Base-by-base conservation (phyloP, 495 filamentous ascomycete species). In the Symbiotaphrina buchneri region DNA sequence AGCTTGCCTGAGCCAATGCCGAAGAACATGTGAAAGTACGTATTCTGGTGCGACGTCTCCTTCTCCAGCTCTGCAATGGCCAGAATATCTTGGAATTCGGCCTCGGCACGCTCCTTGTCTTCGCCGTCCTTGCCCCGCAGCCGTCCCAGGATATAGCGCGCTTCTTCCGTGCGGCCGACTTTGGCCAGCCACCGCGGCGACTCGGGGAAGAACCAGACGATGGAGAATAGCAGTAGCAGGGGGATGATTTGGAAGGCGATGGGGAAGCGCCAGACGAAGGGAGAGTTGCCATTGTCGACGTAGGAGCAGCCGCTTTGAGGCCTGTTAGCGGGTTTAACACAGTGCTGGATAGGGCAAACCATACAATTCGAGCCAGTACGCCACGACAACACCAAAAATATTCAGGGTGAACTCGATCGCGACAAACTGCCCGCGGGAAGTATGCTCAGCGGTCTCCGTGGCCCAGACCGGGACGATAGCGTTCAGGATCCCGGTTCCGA, bases 231-330 rank as follows among this genome's bases (percentile, higher is more conserved):
- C 27, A 68, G 72, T 39, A 83, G 82, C 26, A 81, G 34, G n/a
- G n/a, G n/a, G n/a, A n/a, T n/a, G 32, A 78, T 56, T 55, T 84
- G 78, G 62, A 85, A 81, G 8, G 72, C 73, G 36, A 84, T 81
- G 11, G 78, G 78, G 55, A 83, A 78, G 13, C 78, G 63, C 78
- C 78, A 84, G n/a, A n/a, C n/a, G n/a, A n/a, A n/a, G n/a, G n/a
- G n/a, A n/a, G n/a, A n/a, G n/a, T 48, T 47, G 21, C 65, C 65
- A 18, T 51, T 52, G 27, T 70, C 57, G 39, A 71, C 55, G 40
- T 57, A 66, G 5, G 61, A 65, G n/a, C 66, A 47, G 6, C 66
- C 68, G 41, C 58, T 57, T 19, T 17, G 2, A 18, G 15, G 10
- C 4, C 14, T 10, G 24, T 50, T 37, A 47, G 37, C 21, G n/a